These are phyloP conservation scores for Lobulomyces angularis DNA, from an alignment of 192 early-diverging fungal genomes.

Conservation along the genomic window DNA sequence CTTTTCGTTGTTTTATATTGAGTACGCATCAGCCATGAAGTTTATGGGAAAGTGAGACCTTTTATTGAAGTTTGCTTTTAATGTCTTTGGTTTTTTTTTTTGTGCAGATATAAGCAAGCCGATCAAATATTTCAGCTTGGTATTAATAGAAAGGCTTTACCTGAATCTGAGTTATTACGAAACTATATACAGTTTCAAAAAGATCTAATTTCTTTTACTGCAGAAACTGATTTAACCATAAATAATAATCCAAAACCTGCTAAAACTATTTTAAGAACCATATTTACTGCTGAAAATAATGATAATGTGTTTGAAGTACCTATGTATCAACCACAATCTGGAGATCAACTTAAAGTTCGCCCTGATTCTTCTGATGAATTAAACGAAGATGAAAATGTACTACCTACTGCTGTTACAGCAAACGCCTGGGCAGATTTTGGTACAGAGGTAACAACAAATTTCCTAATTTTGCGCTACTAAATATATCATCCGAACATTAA, in stretches of 20 bases:
- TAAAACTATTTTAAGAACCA: constrained; percentile 5
- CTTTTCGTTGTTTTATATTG: constrained; percentile 59
- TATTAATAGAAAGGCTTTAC: constrained; percentile 55
- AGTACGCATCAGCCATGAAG: constrained; percentile 58
- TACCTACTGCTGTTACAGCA: not conserved
- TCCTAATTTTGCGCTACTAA: too few relatives aligned
- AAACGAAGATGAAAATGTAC: not conserved
- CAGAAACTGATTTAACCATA: not conserved
- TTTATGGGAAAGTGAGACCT: constrained; percentile 14
- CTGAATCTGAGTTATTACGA: constrained; percentile 46
- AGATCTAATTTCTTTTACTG: constrained; percentile 2
- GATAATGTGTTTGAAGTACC: not conserved
- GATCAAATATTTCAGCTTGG: constrained; percentile 54
- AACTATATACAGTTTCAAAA: constrained; percentile 46
- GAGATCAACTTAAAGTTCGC: constrained; percentile 5
- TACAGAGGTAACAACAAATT: constrained; percentile 30
- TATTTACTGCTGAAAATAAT: constrained; percentile 12
- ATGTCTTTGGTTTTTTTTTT: constrained; percentile 5
- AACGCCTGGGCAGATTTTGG: constrained; percentile 48
- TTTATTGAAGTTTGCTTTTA: not conserved
- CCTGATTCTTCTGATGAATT: not conserved
- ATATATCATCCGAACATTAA: too few relatives aligned
- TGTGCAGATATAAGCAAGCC: constrained; percentile 37
- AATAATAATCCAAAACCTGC: constrained; percentile 7
- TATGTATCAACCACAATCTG: constrained; percentile 2